Base-by-base conservation (phyloP, 331 rosid species). In the Pyracantha coccinea region DNA sequence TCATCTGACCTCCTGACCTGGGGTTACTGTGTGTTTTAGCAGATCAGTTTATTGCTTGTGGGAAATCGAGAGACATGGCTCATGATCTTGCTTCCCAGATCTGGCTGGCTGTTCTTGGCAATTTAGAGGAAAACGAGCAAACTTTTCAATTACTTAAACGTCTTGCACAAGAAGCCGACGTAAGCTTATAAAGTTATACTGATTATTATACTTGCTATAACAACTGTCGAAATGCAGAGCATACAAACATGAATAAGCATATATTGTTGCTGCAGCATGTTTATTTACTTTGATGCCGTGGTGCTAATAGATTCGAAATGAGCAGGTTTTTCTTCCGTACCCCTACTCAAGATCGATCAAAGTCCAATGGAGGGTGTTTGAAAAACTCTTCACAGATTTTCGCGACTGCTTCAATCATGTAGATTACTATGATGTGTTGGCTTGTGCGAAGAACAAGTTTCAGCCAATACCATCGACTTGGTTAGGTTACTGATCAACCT, bases 291-390 rank as follows among this genome's bases (percentile, higher is more conserved):
- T 31, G 5, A 15, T 21, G 58, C 45, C 29, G 25, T 19, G 44
- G 41, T 45, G 68, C 76, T 29, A 27, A 6, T 59, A 15, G 9
- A 50, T 70, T 50, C 35, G 4, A 28, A 62, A 44, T 66, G 54
- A 20, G 83, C 90, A 92, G 96, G 89, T 88, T 75, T 89, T 87
- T 80, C 96, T 92, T 69, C 95, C 91, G 52, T 88, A 84, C 68
- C 96, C 96, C 1, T 90, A 90, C 79, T 78, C 91, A 4, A 84
- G 79, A 79, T 87, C 96, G 7, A 65, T 77, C 52, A 80, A 80
- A 83, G 92, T 90, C 31, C 92, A 92, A 47, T 87, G 98, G 98
- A 87, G 82, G 90, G 95, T 92, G 86, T 90, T 84, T 78, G 95
- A 90, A 78, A 92, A 89, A 88, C 96, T 92, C 61, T 89, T 90